Percentiles rank a stretch among this genome's conserved stretches.
These are phyloP conservation scores for Solanum chiquidenum DNA, from an alignment of 257 asterid species.

Conservation along the genomic window DNA sequence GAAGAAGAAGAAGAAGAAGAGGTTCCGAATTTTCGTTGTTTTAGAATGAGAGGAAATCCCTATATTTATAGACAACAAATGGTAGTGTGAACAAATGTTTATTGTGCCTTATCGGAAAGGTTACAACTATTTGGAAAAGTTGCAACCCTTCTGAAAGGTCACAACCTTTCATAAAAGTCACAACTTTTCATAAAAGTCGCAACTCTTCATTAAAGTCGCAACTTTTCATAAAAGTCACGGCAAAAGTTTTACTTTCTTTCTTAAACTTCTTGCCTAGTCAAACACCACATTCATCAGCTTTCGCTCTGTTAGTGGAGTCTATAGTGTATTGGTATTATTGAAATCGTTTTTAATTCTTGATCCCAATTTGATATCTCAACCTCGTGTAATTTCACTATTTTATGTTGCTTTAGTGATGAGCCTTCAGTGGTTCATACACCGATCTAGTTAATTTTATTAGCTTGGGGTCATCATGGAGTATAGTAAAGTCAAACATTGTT, in stretches of 20 bases:
- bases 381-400: not conserved
- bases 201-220: no score
- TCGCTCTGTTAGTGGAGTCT: not conserved
- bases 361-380: not conserved
- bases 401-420: not conserved
- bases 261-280: not conserved
- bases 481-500: not conserved
- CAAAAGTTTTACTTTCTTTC: not conserved
- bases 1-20: no score
- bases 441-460: not conserved
- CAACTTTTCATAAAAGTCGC: no score
- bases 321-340: not conserved
- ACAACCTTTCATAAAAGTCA: no score
- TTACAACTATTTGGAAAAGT: no score
- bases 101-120: no score
- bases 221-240: not conserved
- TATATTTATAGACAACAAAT: no score
- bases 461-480: not conserved
- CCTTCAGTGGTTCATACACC: not conserved
- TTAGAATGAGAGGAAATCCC: no score
- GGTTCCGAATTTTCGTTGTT: no score
- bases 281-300: not conserved
- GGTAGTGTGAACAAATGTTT: no score
- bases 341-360: not conserved
- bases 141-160: no score